Conservation (phyloP, 169 alveolate genomes). For the Eimeria praecox region DNA sequence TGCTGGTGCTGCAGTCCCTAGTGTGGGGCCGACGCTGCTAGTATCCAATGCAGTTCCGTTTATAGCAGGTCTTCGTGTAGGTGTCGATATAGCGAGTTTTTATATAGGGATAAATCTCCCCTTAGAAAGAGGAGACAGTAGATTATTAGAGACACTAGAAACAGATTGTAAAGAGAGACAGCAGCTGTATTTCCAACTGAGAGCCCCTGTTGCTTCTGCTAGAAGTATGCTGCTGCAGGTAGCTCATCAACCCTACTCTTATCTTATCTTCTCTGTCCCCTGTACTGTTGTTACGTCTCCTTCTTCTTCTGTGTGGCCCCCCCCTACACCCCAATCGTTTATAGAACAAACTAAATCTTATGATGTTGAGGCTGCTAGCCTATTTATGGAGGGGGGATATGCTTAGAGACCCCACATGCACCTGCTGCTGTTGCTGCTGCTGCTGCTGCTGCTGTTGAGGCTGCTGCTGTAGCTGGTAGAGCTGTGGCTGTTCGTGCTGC, state of each 20-base stretch:
- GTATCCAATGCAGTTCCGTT: conserved; percentile 23
- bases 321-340: too few relatives aligned
- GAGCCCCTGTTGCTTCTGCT: neutral
- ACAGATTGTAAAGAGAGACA: conserved; percentile 22
- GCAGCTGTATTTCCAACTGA: neutral
- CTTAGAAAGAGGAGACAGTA: neutral
- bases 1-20: neutral
- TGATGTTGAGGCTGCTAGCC: too few relatives aligned
- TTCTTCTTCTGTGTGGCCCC: too few relatives aligned
- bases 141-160: neutral
- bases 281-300: neutral
- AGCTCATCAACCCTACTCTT: neutral
- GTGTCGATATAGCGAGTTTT: neutral
- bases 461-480: too few relatives aligned
- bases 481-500: too few relatives aligned
- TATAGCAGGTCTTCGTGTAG: conserved; percentile 18
- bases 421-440: neutral
- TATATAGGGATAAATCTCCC: conserved; percentile 25
- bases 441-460: neutral
- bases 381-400: too few relatives aligned
- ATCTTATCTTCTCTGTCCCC: neutral
- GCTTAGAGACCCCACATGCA: neutral
- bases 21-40: conserved; percentile 28
- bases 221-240: conserved; percentile 24
- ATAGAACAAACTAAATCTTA: too few relatives aligned